Evolutionary conservation across 2,329 filamentous ascomycete genomes (phyloP).

Genomic region (Tothia fuscella): DNA sequence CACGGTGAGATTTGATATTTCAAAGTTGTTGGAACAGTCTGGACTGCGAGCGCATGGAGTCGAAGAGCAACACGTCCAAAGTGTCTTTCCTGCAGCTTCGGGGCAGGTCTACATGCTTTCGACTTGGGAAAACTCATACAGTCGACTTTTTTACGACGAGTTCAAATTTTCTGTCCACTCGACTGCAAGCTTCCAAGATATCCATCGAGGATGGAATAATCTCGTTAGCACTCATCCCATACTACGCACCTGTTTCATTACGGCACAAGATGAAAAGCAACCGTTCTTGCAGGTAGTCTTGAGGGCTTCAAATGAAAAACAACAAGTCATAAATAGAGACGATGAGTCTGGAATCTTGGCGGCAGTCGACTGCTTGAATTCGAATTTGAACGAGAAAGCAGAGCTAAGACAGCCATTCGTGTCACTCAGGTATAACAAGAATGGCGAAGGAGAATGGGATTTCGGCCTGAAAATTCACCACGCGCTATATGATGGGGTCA

Average conservation of each 20-base stretch:
- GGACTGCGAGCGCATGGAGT: slow-evolving; percentile 24
- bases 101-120: slow-evolving; percentile 75
- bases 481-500: slow-evolving; percentile 77
- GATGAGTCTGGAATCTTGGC: slow-evolving; percentile 13
- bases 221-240: slow-evolving; percentile 48
- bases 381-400: not conserved
- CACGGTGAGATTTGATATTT: not conserved
- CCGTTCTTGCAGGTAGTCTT: slow-evolving; percentile 56
- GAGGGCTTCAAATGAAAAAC: slow-evolving; percentile 23
- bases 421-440: slow-evolving; percentile 23
- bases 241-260: slow-evolving; percentile 55
- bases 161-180: slow-evolving; percentile 51
- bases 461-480: slow-evolving; percentile 57
- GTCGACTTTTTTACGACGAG: slow-evolving; percentile 58
- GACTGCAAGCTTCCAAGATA: slow-evolving; percentile 22
- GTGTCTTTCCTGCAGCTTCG: slow-evolving; percentile 55
- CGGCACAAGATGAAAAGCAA: slow-evolving; percentile 31
- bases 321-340: slow-evolving; percentile 4
- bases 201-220: slow-evolving; percentile 49
- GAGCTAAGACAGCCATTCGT: slow-evolving; percentile 27
- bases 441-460: slow-evolving; percentile 21
- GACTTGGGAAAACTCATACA: slow-evolving; percentile 57
- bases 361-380: not conserved
- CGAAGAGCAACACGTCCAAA: slow-evolving; percentile 38
- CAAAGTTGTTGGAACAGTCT: not conserved